Evolutionary conservation across 1,284 basidiomycete species (phyloP), one percentile per base, ranked within the genome.

Genomic region (Mycena citricolor): DNA sequence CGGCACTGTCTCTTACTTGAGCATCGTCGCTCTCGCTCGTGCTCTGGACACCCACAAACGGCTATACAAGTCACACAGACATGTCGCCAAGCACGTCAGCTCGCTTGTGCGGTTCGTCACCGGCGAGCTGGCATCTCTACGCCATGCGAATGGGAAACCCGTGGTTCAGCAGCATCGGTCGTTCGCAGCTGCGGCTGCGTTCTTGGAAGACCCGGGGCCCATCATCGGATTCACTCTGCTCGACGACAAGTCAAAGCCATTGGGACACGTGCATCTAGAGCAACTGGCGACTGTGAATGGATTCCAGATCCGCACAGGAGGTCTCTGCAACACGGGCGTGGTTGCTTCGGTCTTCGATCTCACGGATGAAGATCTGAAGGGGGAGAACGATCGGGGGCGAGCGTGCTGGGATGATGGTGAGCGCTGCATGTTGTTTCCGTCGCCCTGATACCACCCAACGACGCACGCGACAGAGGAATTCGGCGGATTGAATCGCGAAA

Each of bases 361-460:
- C 8, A 47, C 25, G 21, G 52, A 54, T 20, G 37, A 44, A 25
- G 44, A 54, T 30, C 31, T 51, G 17, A 37, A 31, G 41, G 38
- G 39, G 23, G 45, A 50, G 31, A 51, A 51, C 31, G 28, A 34
- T 13, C 13, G 48, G 30, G 52, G 52, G 19, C 40, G 49, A 30
- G 38, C 48, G 24, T 54, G 52, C 22, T 49, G 52, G 45, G 52
- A 54, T 34, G 52, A 54, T 39, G 44, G 51, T 50, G 30, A 22
- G 24, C 14, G 16, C 19, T 0, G 14, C 26, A 2, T 37, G 11
- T 19, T 16, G 5, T 16, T 6, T 11, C 6, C 16, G 14, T 7
- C n/a, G 17, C 22, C 16, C 32, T 39, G 14, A 39, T 30, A 7
- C n/a, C n/a, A n/a, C n/a, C n/a, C n/a, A n/a, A n/a, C n/a, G n/a